Conservation (phyloP, 2,329 filamentous ascomycete species). For the Alternaria novae-zelandiae region DNA sequence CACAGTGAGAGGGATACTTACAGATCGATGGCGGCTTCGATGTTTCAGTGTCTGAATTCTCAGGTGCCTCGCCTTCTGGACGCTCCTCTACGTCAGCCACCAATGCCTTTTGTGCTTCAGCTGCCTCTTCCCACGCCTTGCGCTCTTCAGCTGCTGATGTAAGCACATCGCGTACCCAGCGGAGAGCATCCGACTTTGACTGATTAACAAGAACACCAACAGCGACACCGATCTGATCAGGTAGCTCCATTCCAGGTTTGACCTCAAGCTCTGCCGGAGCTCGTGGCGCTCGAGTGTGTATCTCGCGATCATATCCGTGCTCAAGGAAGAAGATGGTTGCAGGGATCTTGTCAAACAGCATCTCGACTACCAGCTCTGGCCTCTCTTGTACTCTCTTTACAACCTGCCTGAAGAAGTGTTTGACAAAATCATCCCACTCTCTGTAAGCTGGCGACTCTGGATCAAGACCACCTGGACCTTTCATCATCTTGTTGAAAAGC, state of each 20-base stretch:
- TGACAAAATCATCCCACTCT: conserved; percentile 90
- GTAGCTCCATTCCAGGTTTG: conserved; percentile 69
- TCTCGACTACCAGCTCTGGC: conserved; percentile 84
- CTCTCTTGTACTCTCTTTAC: conserved; percentile 85
- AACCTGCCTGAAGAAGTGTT: conserved; percentile 81
- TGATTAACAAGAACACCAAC: conserved; percentile 82
- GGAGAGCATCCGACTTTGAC: conserved; percentile 75
- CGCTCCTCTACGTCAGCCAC: conserved; percentile 40
- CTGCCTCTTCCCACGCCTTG: conserved; percentile 76
- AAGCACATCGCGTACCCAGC: conserved; percentile 80
- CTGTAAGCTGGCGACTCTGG: conserved; percentile 70
- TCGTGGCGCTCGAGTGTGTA: conserved; percentile 67
- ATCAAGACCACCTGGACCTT: conserved; percentile 80
- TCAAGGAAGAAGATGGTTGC: conserved; percentile 86
- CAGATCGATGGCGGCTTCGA: conserved; percentile 54
- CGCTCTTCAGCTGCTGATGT: conserved; percentile 73
- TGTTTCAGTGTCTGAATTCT: conserved; percentile 43
- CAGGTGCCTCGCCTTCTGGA: conserved; percentile 33
- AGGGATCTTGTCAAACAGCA: conserved; percentile 92
- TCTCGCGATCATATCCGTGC: conserved; percentile 85
- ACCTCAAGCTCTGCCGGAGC: conserved; percentile 85
- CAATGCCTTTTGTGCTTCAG: conserved; percentile 62
- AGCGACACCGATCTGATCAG: conserved; percentile 76
- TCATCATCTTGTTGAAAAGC: conserved; percentile 88
- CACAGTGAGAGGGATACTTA: conserved; percentile 21